Conservation (phyloP, 2,329 filamentous ascomycete species). For the Colletotrichum plurivorum region DNA sequence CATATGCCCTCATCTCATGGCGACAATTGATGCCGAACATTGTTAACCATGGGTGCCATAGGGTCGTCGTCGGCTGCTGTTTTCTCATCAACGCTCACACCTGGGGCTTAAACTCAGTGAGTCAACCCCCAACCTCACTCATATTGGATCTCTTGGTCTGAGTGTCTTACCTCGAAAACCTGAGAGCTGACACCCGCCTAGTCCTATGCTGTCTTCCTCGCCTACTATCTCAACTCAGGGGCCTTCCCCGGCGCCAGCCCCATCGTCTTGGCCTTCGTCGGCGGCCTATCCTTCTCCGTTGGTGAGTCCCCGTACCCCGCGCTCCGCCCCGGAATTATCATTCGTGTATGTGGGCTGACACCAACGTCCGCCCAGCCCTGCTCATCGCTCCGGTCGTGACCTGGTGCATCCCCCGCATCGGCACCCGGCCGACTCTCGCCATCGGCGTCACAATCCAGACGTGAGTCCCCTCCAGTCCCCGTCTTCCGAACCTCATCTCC, state of each 20-base stretch:
- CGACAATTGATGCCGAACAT: neutral
- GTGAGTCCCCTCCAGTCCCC: neutral
- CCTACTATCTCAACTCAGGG: constrained; percentile 69
- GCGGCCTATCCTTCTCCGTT: constrained; percentile 75
- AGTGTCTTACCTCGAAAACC: neutral
- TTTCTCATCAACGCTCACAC: constrained; percentile 78
- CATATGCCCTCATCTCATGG: neutral
- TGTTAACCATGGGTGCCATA: constrained; percentile 39
- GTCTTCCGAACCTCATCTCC: neutral
- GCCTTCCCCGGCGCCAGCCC: constrained; percentile 74
- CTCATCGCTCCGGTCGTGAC: constrained; percentile 79
- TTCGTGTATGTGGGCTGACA: too few relatives aligned
- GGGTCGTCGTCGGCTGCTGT: constrained; percentile 68
- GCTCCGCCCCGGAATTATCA: constrained; percentile 25
- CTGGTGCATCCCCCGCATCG: constrained; percentile 69
- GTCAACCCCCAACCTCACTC: constrained; percentile 40
- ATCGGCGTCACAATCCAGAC: constrained; percentile 76
- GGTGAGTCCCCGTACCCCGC: constrained; percentile 45
- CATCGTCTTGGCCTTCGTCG: constrained; percentile 84
- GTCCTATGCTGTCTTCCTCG: constrained; percentile 72
- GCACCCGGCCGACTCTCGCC: constrained; percentile 75
- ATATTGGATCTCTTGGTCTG: neutral
- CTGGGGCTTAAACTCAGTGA: constrained; percentile 79
- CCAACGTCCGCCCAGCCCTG: constrained; percentile 64
- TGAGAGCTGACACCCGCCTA: constrained; percentile 42